Evolutionary conservation across 2,329 filamentous ascomycete genomes (phyloP), one percentile per base, ranked within the genome.

Genomic region (Fonsecaea pedrosoi): DNA sequence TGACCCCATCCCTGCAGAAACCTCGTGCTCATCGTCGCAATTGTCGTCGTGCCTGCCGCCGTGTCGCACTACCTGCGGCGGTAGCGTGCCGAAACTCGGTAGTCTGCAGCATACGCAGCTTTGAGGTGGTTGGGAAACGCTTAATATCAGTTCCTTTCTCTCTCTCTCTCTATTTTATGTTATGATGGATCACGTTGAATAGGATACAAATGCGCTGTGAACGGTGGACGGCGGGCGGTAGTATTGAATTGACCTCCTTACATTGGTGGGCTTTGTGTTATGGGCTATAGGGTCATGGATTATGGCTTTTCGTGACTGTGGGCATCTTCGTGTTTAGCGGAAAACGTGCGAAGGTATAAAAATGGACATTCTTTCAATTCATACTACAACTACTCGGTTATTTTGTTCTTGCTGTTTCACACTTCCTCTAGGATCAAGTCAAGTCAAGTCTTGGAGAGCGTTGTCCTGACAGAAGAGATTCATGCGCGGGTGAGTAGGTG

Each of bases 21-120:
- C 59, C 50, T 68, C 13, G 53, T 64, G 8, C 32, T 68, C 60
- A 53, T 68, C 21, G 56, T 57, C 15, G 68, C 64, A 15, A 59
- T 66, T 9, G 54, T 70, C n/a, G 65, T 45, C 15, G 48, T 70
- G 21, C 68, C 68, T 34, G 54, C 68, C 25, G 62, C 66, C 54
- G 54, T 68, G 21, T 66, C 66, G 32, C 62, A 53, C 21, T 59
- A 66, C 30, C 59, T 62, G 53, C 64, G 64, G 61, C 65, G 68
- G 34, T 70, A 61, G 59, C 18, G 35, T 54, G 6, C 2, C 25
- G 25, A 25, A 25, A 25, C 25, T 25, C 25, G 25, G 25, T 25
- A 25, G 25, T 25, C 25, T 25, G 25, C 25, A 25, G 25, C 3
- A 25, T 1, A 25, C 25, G 3, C 25, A 25, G 25, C 25, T 25